Evolutionary conservation across 73 alveolate genomes (phyloP).

Genomic region (Tetrahymena borealis): DNA sequence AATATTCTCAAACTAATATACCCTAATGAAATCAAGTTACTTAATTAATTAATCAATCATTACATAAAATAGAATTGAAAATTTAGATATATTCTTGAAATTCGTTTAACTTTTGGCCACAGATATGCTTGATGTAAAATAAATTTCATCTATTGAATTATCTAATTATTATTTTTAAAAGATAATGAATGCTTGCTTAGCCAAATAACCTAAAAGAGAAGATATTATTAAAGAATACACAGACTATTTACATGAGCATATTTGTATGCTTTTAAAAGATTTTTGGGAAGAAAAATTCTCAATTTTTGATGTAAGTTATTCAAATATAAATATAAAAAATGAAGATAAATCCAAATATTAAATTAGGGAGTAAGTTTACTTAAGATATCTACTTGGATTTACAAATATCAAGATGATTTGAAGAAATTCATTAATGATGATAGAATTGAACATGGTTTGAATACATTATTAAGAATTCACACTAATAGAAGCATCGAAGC

Average conservation of each 20-base stretch:
- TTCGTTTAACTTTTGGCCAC: not conserved
- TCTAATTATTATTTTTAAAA: not conserved
- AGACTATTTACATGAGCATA: slow-evolving; percentile 13
- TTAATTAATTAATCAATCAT: not conserved
- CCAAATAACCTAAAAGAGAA: slow-evolving; percentile 23
- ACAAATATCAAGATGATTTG: slow-evolving; percentile 1
- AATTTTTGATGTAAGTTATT: not conserved
- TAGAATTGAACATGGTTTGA: slow-evolving; percentile 4
- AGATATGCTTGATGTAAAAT: slow-evolving; percentile 10
- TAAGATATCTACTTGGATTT: slow-evolving; percentile 7
- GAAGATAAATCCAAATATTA: not conserved
- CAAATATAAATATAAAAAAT: not conserved
- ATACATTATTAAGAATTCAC: slow-evolving; percentile 1
- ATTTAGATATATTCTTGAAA: not conserved
- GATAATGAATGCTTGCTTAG: slow-evolving; percentile 27
- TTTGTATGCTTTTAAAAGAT: slow-evolving; percentile 2
- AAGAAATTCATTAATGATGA: slow-evolving; percentile 33
- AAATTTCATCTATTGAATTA: not conserved
- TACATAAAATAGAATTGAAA: not conserved
- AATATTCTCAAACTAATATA: no score
- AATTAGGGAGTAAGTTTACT: slow-evolving; percentile 4
- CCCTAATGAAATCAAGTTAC: not conserved
- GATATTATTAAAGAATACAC: slow-evolving; percentile 32
- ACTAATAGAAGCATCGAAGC: slow-evolving; percentile 24
- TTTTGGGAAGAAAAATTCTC: slow-evolving; percentile 19